These are phyloP conservation scores for Plasmodium inui DNA, from an alignment of 169 alveolate genomes.

Conservation along the genomic window DNA sequence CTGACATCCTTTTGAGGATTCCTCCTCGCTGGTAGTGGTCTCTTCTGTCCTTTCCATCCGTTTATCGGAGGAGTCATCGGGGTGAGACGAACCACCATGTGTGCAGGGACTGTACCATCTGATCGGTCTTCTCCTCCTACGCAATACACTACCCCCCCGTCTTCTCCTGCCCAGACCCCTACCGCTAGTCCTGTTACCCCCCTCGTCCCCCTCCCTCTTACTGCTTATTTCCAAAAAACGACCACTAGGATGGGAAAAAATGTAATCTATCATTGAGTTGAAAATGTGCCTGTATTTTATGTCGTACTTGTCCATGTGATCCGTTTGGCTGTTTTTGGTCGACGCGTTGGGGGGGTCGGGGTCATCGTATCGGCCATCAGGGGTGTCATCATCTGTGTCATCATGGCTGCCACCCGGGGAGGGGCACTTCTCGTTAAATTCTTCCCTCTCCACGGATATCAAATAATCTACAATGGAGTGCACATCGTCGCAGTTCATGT, in stretches of 20 bases:
- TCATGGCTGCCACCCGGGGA: not conserved
- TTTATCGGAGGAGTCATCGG: not conserved
- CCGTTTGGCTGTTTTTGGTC: not conserved
- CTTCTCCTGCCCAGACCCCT: not conserved
- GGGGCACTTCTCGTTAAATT: not conserved
- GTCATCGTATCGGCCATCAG: not conserved
- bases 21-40: not conserved
- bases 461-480: not conserved
- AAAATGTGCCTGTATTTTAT: slow-evolving; percentile 8
- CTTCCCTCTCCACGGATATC: not conserved
- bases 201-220: not conserved
- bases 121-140: not conserved
- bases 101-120: not conserved
- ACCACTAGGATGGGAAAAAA: not conserved
- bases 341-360: not conserved
- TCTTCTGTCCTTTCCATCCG: not conserved
- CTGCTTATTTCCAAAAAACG: not conserved
- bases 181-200: not conserved
- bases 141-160: not conserved
- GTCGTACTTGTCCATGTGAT: not conserved
- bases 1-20: not conserved
- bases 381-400: not conserved
- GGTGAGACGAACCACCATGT: not conserved
- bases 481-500: not conserved
- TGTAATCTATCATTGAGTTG: slow-evolving; percentile 9